Evolutionary conservation across 345 rosid genomes (phyloP), one percentile per base, ranked within the genome.

Genomic region (Gossypium stocksii): DNA sequence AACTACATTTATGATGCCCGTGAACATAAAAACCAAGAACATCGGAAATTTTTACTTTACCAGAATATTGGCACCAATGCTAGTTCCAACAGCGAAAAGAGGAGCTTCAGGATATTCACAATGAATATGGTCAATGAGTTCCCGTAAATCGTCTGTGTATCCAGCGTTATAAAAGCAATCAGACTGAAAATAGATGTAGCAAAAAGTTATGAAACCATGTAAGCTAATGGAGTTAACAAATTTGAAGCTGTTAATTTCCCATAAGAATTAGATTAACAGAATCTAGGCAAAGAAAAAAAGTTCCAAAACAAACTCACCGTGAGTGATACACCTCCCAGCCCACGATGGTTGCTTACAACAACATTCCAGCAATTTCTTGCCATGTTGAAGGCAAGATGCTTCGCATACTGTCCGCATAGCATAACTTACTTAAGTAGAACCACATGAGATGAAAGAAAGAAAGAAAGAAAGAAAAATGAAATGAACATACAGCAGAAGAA

Each of bases 121-220:
- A 44, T 84, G 93, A 64, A 93, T 89, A 80, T 86, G 77, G 48
- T 69, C 77, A 67, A 89, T 60, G 74, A 90, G 87, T 22, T 59
- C 82, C 23, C 97, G 79, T 20, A 85, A 14, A 78, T 93, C 98
- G 79, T 88, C 96, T 10, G 98, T 93, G 89, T 91, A 92, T 70
- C 97, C 98, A 78, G 97, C 97, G 78, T 88, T 90, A 75, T 91
- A 94, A 71, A 87, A 90, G 82, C 90, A 84, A 83, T 90, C 98
- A 2, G 98, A 90, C 98, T 91, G 90, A 80, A 81, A 51, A 43
- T 43, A 74, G 46, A 45, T 45, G 12, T 11, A 2, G 12, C 49
- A 45, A 45, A 8, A 45, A 45, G 12, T 44, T 10, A 45, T 45
- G 49, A 56, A 56, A 25, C 53, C 8, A 8, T 29, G 2, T 51